These are phyloP conservation scores for Xylariaceae sp. DNA, from an alignment of 2,329 filamentous ascomycete genomes.

Conservation along the genomic window DNA sequence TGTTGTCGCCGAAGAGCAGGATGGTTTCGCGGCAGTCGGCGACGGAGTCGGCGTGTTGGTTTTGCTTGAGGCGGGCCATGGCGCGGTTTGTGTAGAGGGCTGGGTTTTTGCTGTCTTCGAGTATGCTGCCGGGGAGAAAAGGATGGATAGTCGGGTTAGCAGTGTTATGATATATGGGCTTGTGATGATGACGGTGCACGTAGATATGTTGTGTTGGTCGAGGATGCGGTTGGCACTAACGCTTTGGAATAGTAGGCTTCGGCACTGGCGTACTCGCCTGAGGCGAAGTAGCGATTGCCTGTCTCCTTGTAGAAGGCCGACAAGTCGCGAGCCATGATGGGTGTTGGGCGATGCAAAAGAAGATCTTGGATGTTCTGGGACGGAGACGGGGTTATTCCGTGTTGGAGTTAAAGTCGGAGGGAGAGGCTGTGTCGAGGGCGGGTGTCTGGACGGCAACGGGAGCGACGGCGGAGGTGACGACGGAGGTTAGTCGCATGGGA, in stretches of 20 bases:
- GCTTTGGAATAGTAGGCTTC: slow-evolving; percentile 69
- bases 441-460: no score
- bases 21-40: slow-evolving; percentile 73
- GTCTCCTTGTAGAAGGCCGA: slow-evolving; percentile 40
- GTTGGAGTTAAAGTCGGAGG: no score
- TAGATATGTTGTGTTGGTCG: neutral
- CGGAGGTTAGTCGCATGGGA: no score
- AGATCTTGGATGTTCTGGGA: no score
- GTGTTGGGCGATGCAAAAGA: neutral
- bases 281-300: slow-evolving; percentile 61
- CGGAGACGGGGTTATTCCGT: no score
- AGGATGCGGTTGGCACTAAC: slow-evolving; percentile 36
- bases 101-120: slow-evolving; percentile 70
- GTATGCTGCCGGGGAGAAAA: slow-evolving; percentile 50
- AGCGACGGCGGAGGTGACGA: no score
- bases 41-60: slow-evolving; percentile 68
- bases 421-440: no score
- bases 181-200: neutral
- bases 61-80: slow-evolving; percentile 71
- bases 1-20: slow-evolving; percentile 56
- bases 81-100: slow-evolving; percentile 86
- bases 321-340: slow-evolving; percentile 23
- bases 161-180: neutral
- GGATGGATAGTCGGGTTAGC: slow-evolving; percentile 5
- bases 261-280: slow-evolving; percentile 59